Base-by-base conservation (phyloP, 257 asterid genomes). In the Salvia miltiorrhiza region DNA sequence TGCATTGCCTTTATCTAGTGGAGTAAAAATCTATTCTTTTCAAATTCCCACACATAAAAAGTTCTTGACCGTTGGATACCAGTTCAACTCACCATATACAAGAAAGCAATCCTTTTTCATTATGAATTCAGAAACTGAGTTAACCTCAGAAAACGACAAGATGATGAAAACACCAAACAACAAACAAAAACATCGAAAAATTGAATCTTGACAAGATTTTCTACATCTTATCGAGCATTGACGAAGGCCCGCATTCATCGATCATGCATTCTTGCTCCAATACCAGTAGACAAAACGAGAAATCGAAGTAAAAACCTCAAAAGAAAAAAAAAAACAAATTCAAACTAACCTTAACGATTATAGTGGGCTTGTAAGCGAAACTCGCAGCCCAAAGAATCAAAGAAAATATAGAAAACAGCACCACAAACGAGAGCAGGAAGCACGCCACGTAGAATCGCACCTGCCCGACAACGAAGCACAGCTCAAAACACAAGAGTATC, bases 361-460 rank as follows among this genome's bases (percentile, higher is more conserved):
- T 67, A 48, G 44, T 81, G 37, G 98, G 95, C 30, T 81, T 69
- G 80, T 81, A 86, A 9, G 84, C 76, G 5, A 83, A 66, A 62
- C 96, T 88, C 2, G 98, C 79, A 1, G 82, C 96, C 98, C 96
- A 93, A 57, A 93, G 91, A 79, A 93, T 90, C 65, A 90, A 70
- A 0, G 91, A 81, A 50, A 90, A 93, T 2, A 71, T 49, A 12
- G 89, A 20, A 68, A 90, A 90, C 11, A 93, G 79, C 57, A 84
- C 65, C 44, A 85, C 65, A 37, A 93, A 93, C 26, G 88, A 81
- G 45, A 90, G 65, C 26, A 88, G 5, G 20, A 93, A 93, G 58
- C 97, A 93, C 19, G 76, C 59, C 24, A 73, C 76, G 65, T 88
- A 93, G 56, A 90, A 88, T 73, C 70, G 78, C 53, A 85, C 70